These are phyloP conservation scores for Smithsoniella earleae DNA, from an alignment of 163 green algal genomes.

Conservation along the genomic window DNA sequence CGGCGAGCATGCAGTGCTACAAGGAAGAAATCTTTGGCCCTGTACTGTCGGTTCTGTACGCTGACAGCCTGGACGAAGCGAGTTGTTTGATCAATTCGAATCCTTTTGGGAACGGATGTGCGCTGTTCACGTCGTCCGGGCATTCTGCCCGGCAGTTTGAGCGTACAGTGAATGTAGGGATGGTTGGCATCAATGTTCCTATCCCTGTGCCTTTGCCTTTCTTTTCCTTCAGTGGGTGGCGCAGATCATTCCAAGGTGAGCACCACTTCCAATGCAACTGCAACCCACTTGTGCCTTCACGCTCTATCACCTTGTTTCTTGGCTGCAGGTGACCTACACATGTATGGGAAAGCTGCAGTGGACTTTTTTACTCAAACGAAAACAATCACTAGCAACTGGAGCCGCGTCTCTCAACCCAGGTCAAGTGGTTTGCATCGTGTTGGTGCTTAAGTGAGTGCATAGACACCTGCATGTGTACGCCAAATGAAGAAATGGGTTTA, in stretches of 20 bases:
- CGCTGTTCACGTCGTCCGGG: conserved; percentile 83
- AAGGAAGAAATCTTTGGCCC: conserved; percentile 93
- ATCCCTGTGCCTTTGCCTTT: conserved; percentile 92
- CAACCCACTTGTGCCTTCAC: neutral
- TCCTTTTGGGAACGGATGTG: conserved; percentile 85
- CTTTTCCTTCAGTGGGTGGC: conserved; percentile 94
- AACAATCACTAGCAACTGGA: conserved; percentile 84
- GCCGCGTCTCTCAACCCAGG: neutral
- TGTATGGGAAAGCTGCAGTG: conserved; percentile 81
- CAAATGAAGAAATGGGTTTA: too few species aligned
- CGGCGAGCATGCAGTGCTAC: conserved; percentile 80
- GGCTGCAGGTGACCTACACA: conserved; percentile 68
- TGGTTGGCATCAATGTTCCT: conserved; percentile 94
- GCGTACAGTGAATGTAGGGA: conserved; percentile 61
- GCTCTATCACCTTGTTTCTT: neutral
- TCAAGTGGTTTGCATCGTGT: neutral
- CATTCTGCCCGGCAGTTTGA: conserved; percentile 72
- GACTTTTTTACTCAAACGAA: conserved; percentile 88
- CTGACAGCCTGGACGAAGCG: conserved; percentile 72
- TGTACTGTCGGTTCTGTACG: conserved; percentile 64
- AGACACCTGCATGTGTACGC: too few species aligned
- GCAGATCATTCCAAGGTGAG: conserved; percentile 55
- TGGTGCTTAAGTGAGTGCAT: neutral
- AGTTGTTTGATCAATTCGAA: conserved; percentile 83
- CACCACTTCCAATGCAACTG: neutral